Base-by-base conservation (phyloP, 352 stramenopile species). In the Phytophthora tentaculata region DNA sequence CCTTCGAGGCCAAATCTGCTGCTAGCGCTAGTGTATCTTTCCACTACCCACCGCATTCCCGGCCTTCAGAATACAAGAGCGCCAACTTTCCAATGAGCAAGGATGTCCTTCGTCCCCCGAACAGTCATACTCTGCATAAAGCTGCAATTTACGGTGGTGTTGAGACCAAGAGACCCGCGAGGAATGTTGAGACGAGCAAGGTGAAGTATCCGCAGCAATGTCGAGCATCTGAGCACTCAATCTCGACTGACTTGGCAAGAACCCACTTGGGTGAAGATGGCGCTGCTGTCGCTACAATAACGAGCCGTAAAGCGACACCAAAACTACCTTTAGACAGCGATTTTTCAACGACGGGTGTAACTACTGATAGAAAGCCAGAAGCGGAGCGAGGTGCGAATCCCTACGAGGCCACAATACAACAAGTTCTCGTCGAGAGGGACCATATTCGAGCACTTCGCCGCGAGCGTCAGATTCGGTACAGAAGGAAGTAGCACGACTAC, bases 401-500 rank as follows among this genome's bases (percentile, higher is more conserved):
- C 23, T 20, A 41, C 35, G 53, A 41, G 16, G 53, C 16, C 14
- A 51, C 53, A 0, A 26, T 50, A 8, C 53, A 24, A 12, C n/a
- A 24, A 24, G 9, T 50, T 20, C 17, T 60, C 53, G 17, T 3
- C 2, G 53, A 60, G 16, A 37, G 35, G 39, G 37, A 50, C 4
- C 53, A 32, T 9, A 60, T 49, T 3, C 53, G 53, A 50, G 12
- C 16, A 17, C 35, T 60, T 50, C 58, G 58, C 5, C 58, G 58
- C 2, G n/a, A 52, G 35, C 37, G 24, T 10, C 58, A 65, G 24
- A 47, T 59, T n/a, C 58, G 58, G 6, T 65, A 65, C 58, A 47
- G 48, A 12, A 65, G 53, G 48, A 59, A 65, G 26, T 52, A 65
- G n/a, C 17, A 58, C 10, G 20, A 47, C 23, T 53, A 65, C 19